A percentile compares a stretch with the other conserved stretches of the same genome.
These are phyloP conservation scores for Oryza meyeriana DNA, from an alignment of 176 grass and related monocot species.

Conservation along the genomic window DNA sequence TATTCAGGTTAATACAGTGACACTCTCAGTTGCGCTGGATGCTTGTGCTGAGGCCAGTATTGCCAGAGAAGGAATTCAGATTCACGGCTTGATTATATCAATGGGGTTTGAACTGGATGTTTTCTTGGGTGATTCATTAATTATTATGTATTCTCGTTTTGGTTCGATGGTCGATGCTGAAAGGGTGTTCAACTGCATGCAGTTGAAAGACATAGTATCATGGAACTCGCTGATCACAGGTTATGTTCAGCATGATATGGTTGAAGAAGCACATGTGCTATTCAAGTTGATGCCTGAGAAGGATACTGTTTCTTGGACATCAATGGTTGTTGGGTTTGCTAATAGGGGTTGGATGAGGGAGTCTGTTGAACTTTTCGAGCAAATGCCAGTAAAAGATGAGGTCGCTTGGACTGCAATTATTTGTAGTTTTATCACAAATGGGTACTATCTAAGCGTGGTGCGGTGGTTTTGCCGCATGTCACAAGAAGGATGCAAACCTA, in stretches of 20 bases:
- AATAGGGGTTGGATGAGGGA: conserved; percentile 69
- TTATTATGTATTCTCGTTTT: conserved; percentile 59
- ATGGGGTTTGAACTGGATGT: conserved; percentile 43
- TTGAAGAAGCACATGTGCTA: conserved; percentile 57
- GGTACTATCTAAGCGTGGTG: conserved; percentile 46
- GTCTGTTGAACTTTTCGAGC: conserved; percentile 47
- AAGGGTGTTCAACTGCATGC: conserved; percentile 50
- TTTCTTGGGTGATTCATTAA: conserved; percentile 57
- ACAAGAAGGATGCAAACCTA: conserved; percentile 48
- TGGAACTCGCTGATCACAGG: conserved; percentile 73
- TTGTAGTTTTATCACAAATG: conserved; percentile 45
- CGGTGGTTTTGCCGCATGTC: conserved; percentile 55
- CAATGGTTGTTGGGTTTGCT: conserved; percentile 54
- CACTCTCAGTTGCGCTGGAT: conserved; percentile 59
- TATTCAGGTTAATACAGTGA: conserved; percentile 41
- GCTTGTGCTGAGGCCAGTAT: conserved; percentile 44
- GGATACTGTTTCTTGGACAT: conserved; percentile 77
- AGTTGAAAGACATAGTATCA: conserved; percentile 57
- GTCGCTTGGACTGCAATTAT: conserved; percentile 59
- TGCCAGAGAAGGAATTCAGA: conserved; percentile 57
- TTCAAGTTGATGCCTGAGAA: conserved; percentile 67
- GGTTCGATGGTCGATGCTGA: conserved; percentile 52
- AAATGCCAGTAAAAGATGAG: conserved; percentile 72
- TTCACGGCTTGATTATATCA: conserved; percentile 51
- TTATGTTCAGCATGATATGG: conserved; percentile 46